Percentiles rank a stretch among this genome's conserved stretches.
These are phyloP conservation scores for Naematelia encephala DNA, from an alignment of 768 basidiomycete species.

Conservation along the genomic window DNA sequence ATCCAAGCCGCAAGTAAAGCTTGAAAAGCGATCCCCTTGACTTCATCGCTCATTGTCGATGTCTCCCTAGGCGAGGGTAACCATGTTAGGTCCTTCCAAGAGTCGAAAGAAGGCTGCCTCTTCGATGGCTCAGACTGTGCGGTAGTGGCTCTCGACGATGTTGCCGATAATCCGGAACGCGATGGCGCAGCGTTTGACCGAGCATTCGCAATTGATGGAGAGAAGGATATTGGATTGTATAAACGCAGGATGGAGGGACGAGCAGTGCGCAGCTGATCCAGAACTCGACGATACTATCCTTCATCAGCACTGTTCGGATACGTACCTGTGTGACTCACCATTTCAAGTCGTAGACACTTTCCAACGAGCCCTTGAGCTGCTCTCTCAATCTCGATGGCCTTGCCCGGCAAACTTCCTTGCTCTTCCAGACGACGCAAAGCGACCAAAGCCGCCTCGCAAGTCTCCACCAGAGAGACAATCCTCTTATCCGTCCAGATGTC, in stretches of 20 bases:
- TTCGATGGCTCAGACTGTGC: too few relatives aligned
- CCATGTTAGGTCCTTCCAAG: slow-evolving; percentile 15
- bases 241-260: slow-evolving; percentile 8
- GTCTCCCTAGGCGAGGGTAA: slow-evolving; percentile 11
- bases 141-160: too few relatives aligned
- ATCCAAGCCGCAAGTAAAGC: slow-evolving; percentile 24
- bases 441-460: slow-evolving; percentile 12
- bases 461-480: slow-evolving; percentile 12
- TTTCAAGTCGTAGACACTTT: slow-evolving; percentile 24
- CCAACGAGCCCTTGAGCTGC: slow-evolving; percentile 15
- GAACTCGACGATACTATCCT: slow-evolving; percentile 19
- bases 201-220: neutral
- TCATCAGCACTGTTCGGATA: neutral
- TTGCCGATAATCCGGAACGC: too few relatives aligned
- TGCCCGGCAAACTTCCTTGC: slow-evolving; percentile 19
- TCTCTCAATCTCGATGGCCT: slow-evolving; percentile 33
- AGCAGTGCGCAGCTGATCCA: slow-evolving; percentile 16
- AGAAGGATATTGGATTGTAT: neutral
- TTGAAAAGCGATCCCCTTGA: slow-evolving; percentile 17
- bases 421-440: slow-evolving; percentile 23
- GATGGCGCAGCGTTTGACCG: neutral
- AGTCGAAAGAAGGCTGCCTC: neutral
- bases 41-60: slow-evolving; percentile 5
- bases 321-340: slow-evolving; percentile 27
- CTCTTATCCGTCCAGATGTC: slow-evolving; percentile 24